These are phyloP conservation scores for Nakaseomyces sp. DNA, from an alignment of 1,139 yeast genomes.

Conservation along the genomic window DNA sequence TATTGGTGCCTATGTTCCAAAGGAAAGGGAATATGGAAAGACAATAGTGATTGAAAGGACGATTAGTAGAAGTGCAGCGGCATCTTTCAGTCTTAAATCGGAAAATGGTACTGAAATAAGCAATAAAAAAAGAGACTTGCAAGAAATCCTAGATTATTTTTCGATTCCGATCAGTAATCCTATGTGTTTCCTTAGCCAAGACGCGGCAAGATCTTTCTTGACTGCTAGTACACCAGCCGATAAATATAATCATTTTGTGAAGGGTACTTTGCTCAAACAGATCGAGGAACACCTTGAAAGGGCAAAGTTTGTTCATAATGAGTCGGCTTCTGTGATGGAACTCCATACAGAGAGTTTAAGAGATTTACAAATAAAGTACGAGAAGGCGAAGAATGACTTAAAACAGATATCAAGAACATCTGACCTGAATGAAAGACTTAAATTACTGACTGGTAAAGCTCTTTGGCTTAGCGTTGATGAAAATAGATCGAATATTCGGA, in stretches of 20 bases:
- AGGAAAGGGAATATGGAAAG: slow-evolving; percentile 57
- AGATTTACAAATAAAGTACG: slow-evolving; percentile 27
- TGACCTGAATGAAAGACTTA: slow-evolving; percentile 38
- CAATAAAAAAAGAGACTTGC: slow-evolving; percentile 55
- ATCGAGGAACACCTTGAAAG: slow-evolving; percentile 44
- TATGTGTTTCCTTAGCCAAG: slow-evolving; percentile 87
- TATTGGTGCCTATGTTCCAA: slow-evolving; percentile 42
- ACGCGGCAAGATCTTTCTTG: slow-evolving; percentile 83
- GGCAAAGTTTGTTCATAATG: slow-evolving; percentile 25
- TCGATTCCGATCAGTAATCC: slow-evolving; percentile 85
- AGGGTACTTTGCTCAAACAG: slow-evolving; percentile 64
- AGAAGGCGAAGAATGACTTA: slow-evolving; percentile 31
- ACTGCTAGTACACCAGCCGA: slow-evolving; percentile 63
- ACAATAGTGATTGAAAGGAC: slow-evolving; percentile 63
- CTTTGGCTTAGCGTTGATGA: slow-evolving; percentile 45
- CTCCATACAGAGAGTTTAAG: slow-evolving; percentile 25
- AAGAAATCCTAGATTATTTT: slow-evolving; percentile 58
- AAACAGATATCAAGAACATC: slow-evolving; percentile 28
- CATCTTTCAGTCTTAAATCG: slow-evolving; percentile 46
- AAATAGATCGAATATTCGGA: slow-evolving; percentile 22
- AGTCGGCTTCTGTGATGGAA: slow-evolving; percentile 23
- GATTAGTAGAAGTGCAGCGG: slow-evolving; percentile 45
- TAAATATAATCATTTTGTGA: slow-evolving; percentile 69
- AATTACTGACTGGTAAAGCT: slow-evolving; percentile 50
- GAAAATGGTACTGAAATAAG: slow-evolving; percentile 47